Conservation (phyloP, 2,329 filamentous ascomycete species). For the Pleomassaria siparia region DNA sequence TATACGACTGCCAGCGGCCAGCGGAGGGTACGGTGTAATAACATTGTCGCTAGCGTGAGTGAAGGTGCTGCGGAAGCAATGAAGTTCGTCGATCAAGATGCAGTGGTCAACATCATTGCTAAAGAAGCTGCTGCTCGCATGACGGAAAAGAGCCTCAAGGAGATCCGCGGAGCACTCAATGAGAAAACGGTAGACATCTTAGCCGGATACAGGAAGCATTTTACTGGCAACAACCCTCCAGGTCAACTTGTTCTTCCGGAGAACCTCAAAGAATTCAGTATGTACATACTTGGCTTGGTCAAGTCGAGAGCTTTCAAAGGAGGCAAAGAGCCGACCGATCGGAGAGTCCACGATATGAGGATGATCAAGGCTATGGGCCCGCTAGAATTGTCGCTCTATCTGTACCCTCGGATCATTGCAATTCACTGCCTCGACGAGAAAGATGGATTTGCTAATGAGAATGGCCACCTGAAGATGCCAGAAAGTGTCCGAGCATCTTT, state of each 20-base stretch:
- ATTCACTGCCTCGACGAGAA: conserved; percentile 84
- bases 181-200: conserved; percentile 94
- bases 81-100: conserved; percentile 95
- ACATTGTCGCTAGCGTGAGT: conserved; percentile 88
- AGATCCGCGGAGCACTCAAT: conserved; percentile 78
- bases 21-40: conserved; percentile 87
- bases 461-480: conserved; percentile 84
- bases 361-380: conserved; percentile 87
- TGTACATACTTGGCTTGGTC: conserved; percentile 89
- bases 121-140: conserved; percentile 94
- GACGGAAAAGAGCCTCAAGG: conserved; percentile 74
- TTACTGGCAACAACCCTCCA: conserved; percentile 81
- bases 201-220: conserved; percentile 89
- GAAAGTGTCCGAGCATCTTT: conserved; percentile 80
- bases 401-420: conserved; percentile 92
- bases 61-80: conserved; percentile 80
- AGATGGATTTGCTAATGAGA: conserved; percentile 92
- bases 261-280: conserved; percentile 91
- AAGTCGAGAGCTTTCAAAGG: conserved; percentile 93
- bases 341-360: conserved; percentile 86
- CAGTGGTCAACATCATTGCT: conserved; percentile 81
- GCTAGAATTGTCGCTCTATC: conserved; percentile 82
- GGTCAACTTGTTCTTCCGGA: conserved; percentile 94
- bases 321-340: conserved; percentile 85
- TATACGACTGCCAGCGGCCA: conserved; percentile 92